Evolutionary conservation across 208 protist genomes (phyloP).

Genomic region (Porcisia deanei): DNA sequence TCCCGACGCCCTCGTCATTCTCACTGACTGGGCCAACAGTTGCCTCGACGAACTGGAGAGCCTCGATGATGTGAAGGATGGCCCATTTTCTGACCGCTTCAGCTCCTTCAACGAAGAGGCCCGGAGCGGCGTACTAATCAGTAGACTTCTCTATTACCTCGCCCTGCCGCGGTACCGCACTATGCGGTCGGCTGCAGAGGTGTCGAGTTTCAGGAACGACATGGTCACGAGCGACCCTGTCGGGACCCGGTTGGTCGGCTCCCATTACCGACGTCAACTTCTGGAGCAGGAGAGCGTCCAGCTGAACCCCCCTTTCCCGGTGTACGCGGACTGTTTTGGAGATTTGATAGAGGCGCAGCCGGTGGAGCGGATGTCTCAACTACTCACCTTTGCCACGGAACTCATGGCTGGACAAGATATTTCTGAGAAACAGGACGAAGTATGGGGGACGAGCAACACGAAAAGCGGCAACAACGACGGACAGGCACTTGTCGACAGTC

Average conservation of each 20-base stretch:
- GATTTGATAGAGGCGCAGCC: slow-evolving; percentile 68
- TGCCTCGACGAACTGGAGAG: slow-evolving; percentile 83
- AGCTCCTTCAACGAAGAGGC: slow-evolving; percentile 78
- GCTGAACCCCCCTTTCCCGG: slow-evolving; percentile 82
- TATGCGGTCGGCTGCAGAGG: slow-evolving; percentile 24
- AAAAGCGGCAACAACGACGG: background rate
- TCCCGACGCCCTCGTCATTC: slow-evolving; percentile 76
- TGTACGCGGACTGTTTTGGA: slow-evolving; percentile 86
- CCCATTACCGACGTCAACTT: slow-evolving; percentile 65
- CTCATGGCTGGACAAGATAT: slow-evolving; percentile 52
- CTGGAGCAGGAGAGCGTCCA: slow-evolving; percentile 80
- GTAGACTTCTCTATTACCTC: slow-evolving; percentile 88
- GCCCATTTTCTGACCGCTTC: slow-evolving; percentile 68
- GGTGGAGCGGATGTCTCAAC: slow-evolving; percentile 68
- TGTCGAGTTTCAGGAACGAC: background rate
- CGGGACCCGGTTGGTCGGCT: slow-evolving; percentile 10
- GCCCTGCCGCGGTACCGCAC: slow-evolving; percentile 80
- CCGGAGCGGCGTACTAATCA: slow-evolving; percentile 79
- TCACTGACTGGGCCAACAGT: slow-evolving; percentile 87
- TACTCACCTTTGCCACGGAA: slow-evolving; percentile 87
- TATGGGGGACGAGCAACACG: slow-evolving; percentile 12
- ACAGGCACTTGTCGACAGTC: background rate
- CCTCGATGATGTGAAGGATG: slow-evolving; percentile 82
- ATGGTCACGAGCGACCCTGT: slow-evolving; percentile 2
- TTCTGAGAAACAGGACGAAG: slow-evolving; percentile 27